Base-by-base conservation (phyloP, 2,329 filamentous ascomycete genomes). In the Aspergillus tanneri region DNA sequence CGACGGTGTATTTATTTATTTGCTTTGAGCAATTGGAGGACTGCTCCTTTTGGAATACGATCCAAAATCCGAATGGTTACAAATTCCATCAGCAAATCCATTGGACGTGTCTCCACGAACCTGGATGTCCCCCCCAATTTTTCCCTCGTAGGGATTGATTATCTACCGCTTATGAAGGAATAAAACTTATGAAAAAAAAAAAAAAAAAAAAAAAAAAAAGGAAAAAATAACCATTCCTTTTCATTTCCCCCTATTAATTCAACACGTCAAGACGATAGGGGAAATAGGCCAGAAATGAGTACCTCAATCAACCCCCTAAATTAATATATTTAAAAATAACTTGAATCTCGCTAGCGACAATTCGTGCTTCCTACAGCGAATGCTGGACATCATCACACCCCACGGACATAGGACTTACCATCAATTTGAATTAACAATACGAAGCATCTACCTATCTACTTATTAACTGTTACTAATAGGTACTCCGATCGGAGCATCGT, bases 1-100 rank as follows among this genome's bases (percentile, higher is more conserved):
- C 55, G 52, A 52, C 55, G 37, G 28, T n/a, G n/a, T n/a, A n/a
- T n/a, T 24, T 47, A 46, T 43, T 38, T 46, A 12, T 46, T 38
- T 39, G 30, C 27, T 47, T 46, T 35, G 36, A 28, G 30, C 32
- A 28, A 45, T 23, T 22, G 22, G 16, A 25, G 12, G 34, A 11
- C 41, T 28, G 32, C 28, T 35, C 27, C 32, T 34, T 18, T 34
- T 18, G 30, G 30, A 34, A 18, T 18, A 34, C 9, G 10, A 14
- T 6, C 16, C 30, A 10, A 18, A 34, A 34, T 9, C 30, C 19
- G 30, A 34, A 34, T 34, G 30, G 14, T 18, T 7, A 7, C 6
- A 6, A 2, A 18, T 7, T 18, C 30, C 14, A 34, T 18, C 30
- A 7, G 14, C 30, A 18, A 34, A 34, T 34, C n/a, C n/a, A n/a